Evolutionary conservation across 345 rosid species (phyloP).

Genomic region (Microcos paniculata): DNA sequence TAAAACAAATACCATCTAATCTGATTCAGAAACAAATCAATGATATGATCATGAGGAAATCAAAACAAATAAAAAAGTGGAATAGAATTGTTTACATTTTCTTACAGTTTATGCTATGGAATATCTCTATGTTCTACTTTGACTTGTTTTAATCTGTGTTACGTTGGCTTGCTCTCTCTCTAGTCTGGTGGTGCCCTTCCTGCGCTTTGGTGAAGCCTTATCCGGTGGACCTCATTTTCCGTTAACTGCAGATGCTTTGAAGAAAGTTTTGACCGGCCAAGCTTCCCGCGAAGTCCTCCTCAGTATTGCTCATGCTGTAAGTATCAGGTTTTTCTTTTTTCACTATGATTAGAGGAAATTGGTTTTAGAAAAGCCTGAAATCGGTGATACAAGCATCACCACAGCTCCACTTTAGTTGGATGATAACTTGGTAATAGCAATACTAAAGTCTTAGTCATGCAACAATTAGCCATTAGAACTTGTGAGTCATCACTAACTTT

Average conservation of each 20-base stretch:
- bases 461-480: not conserved
- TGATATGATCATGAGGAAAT: too few species aligned
- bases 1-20: too few species aligned
- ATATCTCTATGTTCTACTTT: not conserved
- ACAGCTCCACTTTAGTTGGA: not conserved
- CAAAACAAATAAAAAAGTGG: too few species aligned
- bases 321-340: constrained; percentile 22
- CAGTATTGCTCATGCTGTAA: constrained; percentile 86
- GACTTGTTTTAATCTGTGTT: not conserved
- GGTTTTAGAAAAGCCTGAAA: not conserved
- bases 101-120: too few species aligned
- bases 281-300: constrained; percentile 69
- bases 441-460: not conserved
- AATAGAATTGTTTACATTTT: too few species aligned
- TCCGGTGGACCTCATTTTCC: constrained; percentile 90
- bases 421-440: not conserved
- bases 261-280: constrained; percentile 82
- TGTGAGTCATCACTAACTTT: too few species aligned
- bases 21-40: too few species aligned
- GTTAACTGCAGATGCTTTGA: constrained; percentile 80
- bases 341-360: not conserved
- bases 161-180: constrained; percentile 20
- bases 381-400: not conserved
- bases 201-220: constrained; percentile 80
- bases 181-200: constrained; percentile 88